phyloP scores from a whole-genome alignment of 177 flowering plant genomes.

The Tripterygium wilfordii region DNA sequence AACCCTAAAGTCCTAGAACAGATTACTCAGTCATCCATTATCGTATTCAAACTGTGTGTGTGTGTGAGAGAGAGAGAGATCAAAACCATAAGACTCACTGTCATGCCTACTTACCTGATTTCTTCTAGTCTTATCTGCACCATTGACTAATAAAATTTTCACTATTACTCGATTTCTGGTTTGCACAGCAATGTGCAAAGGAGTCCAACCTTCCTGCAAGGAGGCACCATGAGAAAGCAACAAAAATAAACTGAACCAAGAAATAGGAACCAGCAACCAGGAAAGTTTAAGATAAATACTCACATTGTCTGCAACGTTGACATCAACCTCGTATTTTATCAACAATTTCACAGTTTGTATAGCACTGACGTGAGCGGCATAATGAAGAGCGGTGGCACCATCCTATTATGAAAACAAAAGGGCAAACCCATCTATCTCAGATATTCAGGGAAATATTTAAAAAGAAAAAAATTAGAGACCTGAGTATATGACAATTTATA shows the following conservation, averaged over 20 bases:
- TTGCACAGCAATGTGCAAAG: conserved; percentile 86
- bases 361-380: conserved; percentile 97
- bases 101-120: conserved; percentile 45
- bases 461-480: background rate
- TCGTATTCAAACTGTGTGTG: no score
- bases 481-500: background rate
- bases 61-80: no score
- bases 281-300: conserved; percentile 19
- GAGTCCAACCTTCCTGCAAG: conserved; percentile 95
- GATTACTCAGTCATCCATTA: no score
- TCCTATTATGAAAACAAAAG: conserved; percentile 34
- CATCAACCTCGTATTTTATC: conserved; percentile 76
- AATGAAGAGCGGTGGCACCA: conserved; percentile 92
- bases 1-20: no score
- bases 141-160: conserved; percentile 76
- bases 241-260: background rate
- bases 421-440: background rate
- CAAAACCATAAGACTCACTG: no score
- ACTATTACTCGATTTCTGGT: conserved; percentile 71
- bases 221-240: conserved; percentile 4
- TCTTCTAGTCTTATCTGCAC: conserved; percentile 77
- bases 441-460: background rate
- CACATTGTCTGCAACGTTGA: conserved; percentile 80
- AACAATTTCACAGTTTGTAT: conserved; percentile 79
- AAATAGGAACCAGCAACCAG: no score